A percentile compares a stretch with the other conserved stretches of the same genome.
Evolutionary conservation across 495 filamentous ascomycete genomes (phyloP).

Genomic region (Evansstolkia leycettana): DNA sequence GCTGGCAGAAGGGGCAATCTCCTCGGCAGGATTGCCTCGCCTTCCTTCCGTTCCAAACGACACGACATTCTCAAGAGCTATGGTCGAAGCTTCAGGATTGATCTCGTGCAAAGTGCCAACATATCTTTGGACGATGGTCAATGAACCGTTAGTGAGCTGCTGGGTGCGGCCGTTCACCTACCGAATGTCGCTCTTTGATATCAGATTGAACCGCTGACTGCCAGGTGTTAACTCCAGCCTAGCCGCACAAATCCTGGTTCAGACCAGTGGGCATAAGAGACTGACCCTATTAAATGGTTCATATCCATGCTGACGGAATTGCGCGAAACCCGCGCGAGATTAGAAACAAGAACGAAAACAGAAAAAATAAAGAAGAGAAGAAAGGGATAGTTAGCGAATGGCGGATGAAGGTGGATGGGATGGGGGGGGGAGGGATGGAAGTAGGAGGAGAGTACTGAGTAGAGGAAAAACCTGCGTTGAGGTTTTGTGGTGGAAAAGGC

Average conservation of each 20-base stretch:
- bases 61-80: conserved; percentile 88
- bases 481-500: conserved; percentile 23
- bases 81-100: conserved; percentile 91
- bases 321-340: conserved; percentile 23
- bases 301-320: conserved; percentile 36
- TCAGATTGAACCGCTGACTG: conserved; percentile 49
- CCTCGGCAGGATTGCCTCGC: conserved; percentile 59
- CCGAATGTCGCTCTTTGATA: conserved; percentile 97
- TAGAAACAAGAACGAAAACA: conserved; percentile 5
- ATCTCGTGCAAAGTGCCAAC: conserved; percentile 94
- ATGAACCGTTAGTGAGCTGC: conserved; percentile 1
- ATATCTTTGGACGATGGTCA: conserved; percentile 49
- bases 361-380: conserved; percentile 7
- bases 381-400: conserved; percentile 4
- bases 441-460: conserved; percentile 5
- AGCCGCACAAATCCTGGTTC: conserved; percentile 28
- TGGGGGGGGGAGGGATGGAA: conserved; percentile 4
- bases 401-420: conserved; percentile 2
- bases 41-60: conserved; percentile 92
- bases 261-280: conserved; percentile 19
- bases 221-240: conserved; percentile 33
- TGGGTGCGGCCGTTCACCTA: conserved; percentile 26
- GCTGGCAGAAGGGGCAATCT: conserved; percentile 67
- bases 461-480: conserved; percentile 11
- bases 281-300: conserved; percentile 43